Conservation (phyloP, 2,329 filamentous ascomycete species). For the Annulohypoxylon truncatum region DNA sequence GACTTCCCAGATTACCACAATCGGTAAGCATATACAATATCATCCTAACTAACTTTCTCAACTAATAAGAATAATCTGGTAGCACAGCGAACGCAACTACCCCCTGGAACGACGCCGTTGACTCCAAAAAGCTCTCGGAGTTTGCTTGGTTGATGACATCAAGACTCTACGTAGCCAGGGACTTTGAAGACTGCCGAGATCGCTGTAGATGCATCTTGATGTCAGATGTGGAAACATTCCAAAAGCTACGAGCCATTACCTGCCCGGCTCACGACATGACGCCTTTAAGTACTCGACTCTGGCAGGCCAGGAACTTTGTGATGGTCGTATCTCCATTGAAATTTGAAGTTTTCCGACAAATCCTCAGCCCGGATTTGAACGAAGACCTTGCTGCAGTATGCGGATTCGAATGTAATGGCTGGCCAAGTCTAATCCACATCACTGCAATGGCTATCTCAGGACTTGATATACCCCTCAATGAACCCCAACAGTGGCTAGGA, state of each 20-base stretch:
- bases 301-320: not conserved
- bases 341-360: not conserved
- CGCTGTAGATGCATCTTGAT: not conserved
- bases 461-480: not conserved
- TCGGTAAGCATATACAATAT: not conserved
- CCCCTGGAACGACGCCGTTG: no score
- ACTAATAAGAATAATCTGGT: not conserved
- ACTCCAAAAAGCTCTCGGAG: not conserved
- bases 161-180: not conserved
- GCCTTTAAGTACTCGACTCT: not conserved
- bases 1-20: not conserved
- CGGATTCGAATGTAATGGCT: not conserved
- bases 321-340: no score
- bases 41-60: not conserved
- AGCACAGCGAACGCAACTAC: not conserved
- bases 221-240: not conserved
- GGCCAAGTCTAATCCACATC: not conserved
- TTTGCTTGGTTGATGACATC: not conserved
- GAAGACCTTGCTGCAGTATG: not conserved
- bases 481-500: not conserved
- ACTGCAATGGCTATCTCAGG: not conserved
- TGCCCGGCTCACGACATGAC: not conserved
- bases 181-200: not conserved
- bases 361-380: not conserved
- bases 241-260: not conserved